These are phyloP conservation scores for Globisporangium cylindrosporum DNA, from an alignment of 352 stramenopile species.

Conservation along the genomic window DNA sequence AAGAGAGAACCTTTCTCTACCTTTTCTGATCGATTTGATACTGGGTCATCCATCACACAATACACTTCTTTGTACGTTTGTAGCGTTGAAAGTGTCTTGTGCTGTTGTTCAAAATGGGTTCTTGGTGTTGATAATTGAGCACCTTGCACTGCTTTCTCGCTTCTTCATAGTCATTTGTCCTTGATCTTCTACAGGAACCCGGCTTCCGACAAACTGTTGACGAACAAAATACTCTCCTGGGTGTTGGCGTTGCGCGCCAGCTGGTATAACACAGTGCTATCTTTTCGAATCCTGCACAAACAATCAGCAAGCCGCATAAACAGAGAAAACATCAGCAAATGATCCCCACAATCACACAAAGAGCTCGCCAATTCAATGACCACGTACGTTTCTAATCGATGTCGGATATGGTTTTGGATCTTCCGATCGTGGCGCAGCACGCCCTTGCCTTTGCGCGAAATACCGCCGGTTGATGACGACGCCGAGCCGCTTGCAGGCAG, in stretches of 20 bases:
- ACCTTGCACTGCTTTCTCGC: not conserved
- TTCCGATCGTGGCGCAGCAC: slow-evolving; percentile 74
- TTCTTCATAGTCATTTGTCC: not conserved
- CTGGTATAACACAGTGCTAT: slow-evolving; percentile 81
- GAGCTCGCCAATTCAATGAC: not conserved
- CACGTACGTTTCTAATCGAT: slow-evolving; percentile 85
- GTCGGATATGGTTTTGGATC: slow-evolving; percentile 64
- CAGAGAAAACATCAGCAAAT: not conserved
- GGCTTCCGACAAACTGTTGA: slow-evolving; percentile 86
- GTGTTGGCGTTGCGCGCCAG: slow-evolving; percentile 84
- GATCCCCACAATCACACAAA: not conserved
- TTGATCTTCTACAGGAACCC: slow-evolving; percentile 60
- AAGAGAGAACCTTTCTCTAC: not conserved
- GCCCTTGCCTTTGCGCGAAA: slow-evolving; percentile 73
- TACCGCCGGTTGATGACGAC: slow-evolving; percentile 27
- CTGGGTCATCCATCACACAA: slow-evolving; percentile 5
- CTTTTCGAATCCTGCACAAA: slow-evolving; percentile 69
- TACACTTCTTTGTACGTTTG: slow-evolving; percentile 10
- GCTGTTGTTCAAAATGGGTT: not conserved
- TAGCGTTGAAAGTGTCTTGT: not conserved
- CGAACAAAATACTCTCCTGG: slow-evolving; percentile 87
- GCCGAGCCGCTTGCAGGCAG: slow-evolving; percentile 39
- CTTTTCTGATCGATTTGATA: slow-evolving; percentile 1
- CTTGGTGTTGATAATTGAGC: not conserved
- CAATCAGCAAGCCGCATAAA: slow-evolving; percentile 11